Evolutionary conservation across 2,329 filamentous ascomycete genomes (phyloP), one percentile per base, ranked within the genome.

Genomic region (Hypoxylon sp.): DNA sequence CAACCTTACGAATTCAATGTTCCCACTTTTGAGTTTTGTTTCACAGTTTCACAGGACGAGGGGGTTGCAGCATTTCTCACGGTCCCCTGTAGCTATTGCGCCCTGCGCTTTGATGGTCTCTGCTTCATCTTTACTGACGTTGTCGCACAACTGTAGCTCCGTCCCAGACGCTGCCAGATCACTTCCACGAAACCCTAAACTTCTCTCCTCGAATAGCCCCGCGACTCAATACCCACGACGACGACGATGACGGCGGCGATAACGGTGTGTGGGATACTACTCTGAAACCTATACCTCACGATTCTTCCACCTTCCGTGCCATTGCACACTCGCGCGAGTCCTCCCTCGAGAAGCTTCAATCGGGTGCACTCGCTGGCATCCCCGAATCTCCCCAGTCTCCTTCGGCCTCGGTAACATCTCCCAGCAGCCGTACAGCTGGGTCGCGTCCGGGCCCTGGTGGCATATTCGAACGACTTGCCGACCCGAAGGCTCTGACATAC

Each of bases 401-500:
- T 20, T 58, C 71, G 15, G 67, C 70, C 30, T 72, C 73, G n/a
- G 68, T 63, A 26, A 71, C 73, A 17, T 79, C 77, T 7, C 78
- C 76, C 37, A 78, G 80, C 57, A 68, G 81, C 44, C 81, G 81
- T 70, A 73, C 76, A 34, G 73, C 79, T 34, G 70, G 78, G 32
- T 77, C 80, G 59, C 81, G 83, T 64, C 74, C 77, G 26, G 78
- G 72, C 41, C 71, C 82, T 24, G 79, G 76, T 58, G 77, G 76
- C 30, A 75, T 82, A 52, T 76, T 83, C 62, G 85, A 87, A 70
- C 82, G 85, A 68, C 74, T 81, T n/a, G 77, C 83, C 62, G 87
- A 89, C 69, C 82, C 80, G 49, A 89, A 88, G 73, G 78, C 79
- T 44, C 79, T 78, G 30, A 79, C 81, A 22, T 89, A 98, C 82